These are phyloP conservation scores for Trichosporon sp. DNA, from an alignment of 1,284 basidiomycete species.

Conservation along the genomic window DNA sequence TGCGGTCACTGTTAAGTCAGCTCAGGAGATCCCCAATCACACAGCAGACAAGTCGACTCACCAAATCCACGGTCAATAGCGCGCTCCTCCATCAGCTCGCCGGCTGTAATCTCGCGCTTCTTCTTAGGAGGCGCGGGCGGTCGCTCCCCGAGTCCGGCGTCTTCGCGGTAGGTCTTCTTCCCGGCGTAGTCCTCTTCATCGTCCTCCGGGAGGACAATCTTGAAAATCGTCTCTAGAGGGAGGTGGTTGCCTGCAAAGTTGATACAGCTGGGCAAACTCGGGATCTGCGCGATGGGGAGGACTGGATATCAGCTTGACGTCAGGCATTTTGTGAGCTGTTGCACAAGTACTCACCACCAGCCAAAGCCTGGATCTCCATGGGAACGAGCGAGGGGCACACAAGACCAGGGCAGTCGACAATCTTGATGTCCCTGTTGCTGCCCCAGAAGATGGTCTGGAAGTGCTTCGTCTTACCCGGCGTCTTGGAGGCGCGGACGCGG, in stretches of 20 bases:
- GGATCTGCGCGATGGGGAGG: slow-evolving; percentile 81
- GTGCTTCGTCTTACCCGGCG: slow-evolving; percentile 93
- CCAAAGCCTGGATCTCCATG: slow-evolving; percentile 67
- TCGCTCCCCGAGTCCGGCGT: background rate
- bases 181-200: slow-evolving; percentile 30
- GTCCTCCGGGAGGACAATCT: slow-evolving; percentile 46
- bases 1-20: slow-evolving; percentile 59
- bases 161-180: slow-evolving; percentile 37
- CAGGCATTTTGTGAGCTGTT: background rate
- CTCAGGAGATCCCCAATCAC: background rate
- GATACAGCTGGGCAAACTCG: slow-evolving; percentile 70
- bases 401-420: slow-evolving; percentile 79
- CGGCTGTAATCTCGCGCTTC: slow-evolving; percentile 39
- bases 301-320: slow-evolving; percentile 49
- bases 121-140: background rate
- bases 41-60: slow-evolving; percentile 16
- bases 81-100: slow-evolving; percentile 70
- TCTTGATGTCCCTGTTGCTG: slow-evolving; percentile 61
- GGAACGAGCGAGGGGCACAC: slow-evolving; percentile 72
- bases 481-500: slow-evolving; percentile 77
- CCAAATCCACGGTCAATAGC: slow-evolving; percentile 67
- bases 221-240: slow-evolving; percentile 68
- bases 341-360: slow-evolving; percentile 26
- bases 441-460: slow-evolving; percentile 84
- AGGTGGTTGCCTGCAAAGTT: slow-evolving; percentile 63